phyloP scores from a whole-genome alignment of 202 grass and related monocot species.

The Panicum hallii region DNA sequence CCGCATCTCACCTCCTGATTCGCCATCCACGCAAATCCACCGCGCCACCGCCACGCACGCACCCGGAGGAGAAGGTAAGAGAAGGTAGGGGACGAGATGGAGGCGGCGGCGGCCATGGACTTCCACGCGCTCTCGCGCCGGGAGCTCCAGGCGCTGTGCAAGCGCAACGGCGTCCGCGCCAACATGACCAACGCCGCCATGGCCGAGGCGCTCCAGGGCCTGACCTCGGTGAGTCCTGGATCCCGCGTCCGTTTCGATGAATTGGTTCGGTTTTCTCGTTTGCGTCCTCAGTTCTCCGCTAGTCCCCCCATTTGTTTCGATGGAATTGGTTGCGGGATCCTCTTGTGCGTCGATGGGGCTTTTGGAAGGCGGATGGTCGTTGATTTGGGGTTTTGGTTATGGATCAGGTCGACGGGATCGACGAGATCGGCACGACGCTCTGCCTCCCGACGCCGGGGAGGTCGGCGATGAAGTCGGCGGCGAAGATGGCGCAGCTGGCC shows the following conservation, averaged over 20 bases:
- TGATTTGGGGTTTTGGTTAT: slow-evolving; percentile 24
- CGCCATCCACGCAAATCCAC: slow-evolving; percentile 14
- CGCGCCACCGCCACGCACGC: neutral
- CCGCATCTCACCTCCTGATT: slow-evolving; percentile 43
- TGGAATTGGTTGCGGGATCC: neutral
- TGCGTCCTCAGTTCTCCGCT: neutral
- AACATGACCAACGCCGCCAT: slow-evolving; percentile 95
- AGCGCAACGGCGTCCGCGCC: slow-evolving; percentile 82
- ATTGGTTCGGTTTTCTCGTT: neutral
- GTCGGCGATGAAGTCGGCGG: slow-evolving; percentile 52
- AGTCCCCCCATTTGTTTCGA: neutral
- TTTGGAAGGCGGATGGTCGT: neutral
- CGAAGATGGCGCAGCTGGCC: slow-evolving; percentile 10
- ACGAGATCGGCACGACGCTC: slow-evolving; percentile 45
- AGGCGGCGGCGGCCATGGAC: slow-evolving; percentile 59
- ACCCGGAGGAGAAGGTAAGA: slow-evolving; percentile 43
- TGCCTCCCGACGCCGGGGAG: slow-evolving; percentile 50
- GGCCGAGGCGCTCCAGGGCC: slow-evolving; percentile 71
- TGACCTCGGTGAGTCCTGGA: slow-evolving; percentile 53
- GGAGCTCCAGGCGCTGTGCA: slow-evolving; percentile 86
- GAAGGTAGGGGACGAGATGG: slow-evolving; percentile 39
- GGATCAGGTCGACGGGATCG: slow-evolving; percentile 49
- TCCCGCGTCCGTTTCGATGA: neutral
- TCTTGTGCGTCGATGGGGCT: neutral
- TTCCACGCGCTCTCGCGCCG: slow-evolving; percentile 67